Conservation (phyloP, 2,329 filamentous ascomycete genomes). For the Coniochaeta prunicola region DNA sequence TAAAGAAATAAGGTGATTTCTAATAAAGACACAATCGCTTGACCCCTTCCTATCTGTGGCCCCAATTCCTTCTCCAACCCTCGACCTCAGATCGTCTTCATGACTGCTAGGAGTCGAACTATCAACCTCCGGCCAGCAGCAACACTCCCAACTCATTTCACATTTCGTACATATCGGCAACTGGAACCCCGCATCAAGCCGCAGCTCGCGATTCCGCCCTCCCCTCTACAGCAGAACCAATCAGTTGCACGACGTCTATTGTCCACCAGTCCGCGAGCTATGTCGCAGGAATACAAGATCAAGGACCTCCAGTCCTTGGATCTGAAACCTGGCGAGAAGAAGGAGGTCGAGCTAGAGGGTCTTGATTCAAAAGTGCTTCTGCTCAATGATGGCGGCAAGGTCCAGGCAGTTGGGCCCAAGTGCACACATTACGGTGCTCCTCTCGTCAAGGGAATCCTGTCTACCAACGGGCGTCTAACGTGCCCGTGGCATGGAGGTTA, state of each 20-base stretch:
- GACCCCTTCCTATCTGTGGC: not conserved
- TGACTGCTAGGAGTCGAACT: not conserved
- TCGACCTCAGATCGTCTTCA: not conserved
- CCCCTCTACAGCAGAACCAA: not conserved
- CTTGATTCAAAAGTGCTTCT: slow-evolving; percentile 84
- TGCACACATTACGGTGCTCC: slow-evolving; percentile 94
- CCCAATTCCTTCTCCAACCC: not conserved
- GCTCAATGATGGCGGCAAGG: slow-evolving; percentile 66
- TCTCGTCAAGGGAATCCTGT: slow-evolving; percentile 76
- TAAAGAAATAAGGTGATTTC: not conserved
- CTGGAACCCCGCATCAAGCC: not conserved
- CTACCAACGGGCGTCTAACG: slow-evolving; percentile 72
- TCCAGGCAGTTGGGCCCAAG: slow-evolving; percentile 74
- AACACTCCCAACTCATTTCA: not conserved
- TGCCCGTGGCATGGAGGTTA: slow-evolving; percentile 95
- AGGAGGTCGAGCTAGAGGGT: slow-evolving; percentile 85
- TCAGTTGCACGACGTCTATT: not conserved
- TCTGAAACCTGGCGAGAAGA: slow-evolving; percentile 73
- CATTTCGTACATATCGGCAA: not conserved
- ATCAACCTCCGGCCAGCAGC: not conserved
- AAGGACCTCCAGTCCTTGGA: slow-evolving; percentile 70
- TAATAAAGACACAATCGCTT: not conserved
- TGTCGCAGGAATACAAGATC: slow-evolving; percentile 59
- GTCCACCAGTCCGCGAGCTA: slow-evolving; percentile 23
- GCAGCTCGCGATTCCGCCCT: not conserved